These are phyloP conservation scores for Avena insularis DNA, from an alignment of 176 grass and related monocot species.

Conservation along the genomic window DNA sequence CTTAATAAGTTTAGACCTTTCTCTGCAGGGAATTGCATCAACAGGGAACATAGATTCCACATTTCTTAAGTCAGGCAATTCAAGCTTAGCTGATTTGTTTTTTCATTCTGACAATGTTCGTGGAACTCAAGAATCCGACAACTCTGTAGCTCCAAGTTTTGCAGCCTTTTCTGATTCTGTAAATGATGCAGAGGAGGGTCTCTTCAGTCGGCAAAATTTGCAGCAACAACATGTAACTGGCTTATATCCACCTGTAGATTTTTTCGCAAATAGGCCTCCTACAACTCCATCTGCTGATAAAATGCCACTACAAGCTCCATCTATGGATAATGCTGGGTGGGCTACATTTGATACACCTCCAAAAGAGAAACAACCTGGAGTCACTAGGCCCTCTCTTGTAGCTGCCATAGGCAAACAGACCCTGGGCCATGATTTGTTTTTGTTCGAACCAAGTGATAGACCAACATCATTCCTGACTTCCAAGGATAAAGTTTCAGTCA, in stretches of 20 bases:
- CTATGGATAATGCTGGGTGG: conserved; percentile 69
- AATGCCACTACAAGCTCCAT: conserved; percentile 22
- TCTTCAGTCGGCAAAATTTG: conserved; percentile 40
- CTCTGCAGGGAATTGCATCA: conserved; percentile 63
- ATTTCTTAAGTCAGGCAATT: conserved; percentile 54
- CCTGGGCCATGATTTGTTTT: conserved; percentile 49
- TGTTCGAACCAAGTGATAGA: conserved; percentile 34
- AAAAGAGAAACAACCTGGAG: conserved; percentile 40
- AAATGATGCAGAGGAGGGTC: conserved; percentile 40
- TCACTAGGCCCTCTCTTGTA: conserved; percentile 35
- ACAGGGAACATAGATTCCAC: conserved; percentile 57
- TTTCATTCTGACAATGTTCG: conserved; percentile 44
- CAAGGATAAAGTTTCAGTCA: conserved; percentile 46
- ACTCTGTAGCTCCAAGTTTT: conserved; percentile 34
- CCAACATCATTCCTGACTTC: conserved; percentile 31
- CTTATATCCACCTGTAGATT: conserved; percentile 55
- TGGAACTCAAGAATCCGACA: conserved; percentile 32
- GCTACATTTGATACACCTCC: conserved; percentile 84
- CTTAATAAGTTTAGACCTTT: conserved; percentile 31
- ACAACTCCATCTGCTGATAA: conserved; percentile 45
- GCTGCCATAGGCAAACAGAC: conserved; percentile 16
- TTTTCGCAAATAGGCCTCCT: conserved; percentile 57
- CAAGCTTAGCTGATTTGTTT: conserved; percentile 60
- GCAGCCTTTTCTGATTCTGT: conserved; percentile 47
- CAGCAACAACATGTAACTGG: conserved; percentile 46